Conservation (phyloP, 805 yeast species). For the Candida piceae region DNA sequence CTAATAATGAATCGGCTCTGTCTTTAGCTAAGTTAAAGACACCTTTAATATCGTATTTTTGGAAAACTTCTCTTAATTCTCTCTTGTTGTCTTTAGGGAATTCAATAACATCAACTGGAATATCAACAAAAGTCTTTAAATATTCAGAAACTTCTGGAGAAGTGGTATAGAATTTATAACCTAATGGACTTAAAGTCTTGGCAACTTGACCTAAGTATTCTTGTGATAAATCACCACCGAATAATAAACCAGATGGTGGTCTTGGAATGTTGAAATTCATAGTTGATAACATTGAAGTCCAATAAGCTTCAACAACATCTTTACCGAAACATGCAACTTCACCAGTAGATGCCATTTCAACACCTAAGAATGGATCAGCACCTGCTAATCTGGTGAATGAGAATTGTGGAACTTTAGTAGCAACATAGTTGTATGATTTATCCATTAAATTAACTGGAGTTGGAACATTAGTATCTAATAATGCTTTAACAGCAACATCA, state of each 20-base stretch:
- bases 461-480: constrained; percentile 69
- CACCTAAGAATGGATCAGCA: constrained; percentile 98
- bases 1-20: constrained; percentile 79
- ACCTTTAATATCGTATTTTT: constrained; percentile 72
- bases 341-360: constrained; percentile 99
- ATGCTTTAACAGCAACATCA: constrained; percentile 88
- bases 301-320: constrained; percentile 84
- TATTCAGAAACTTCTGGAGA: constrained; percentile 67
- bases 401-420: constrained; percentile 97
- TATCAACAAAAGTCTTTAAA: constrained; percentile 46
- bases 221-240: constrained; percentile 87
- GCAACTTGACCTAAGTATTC: constrained; percentile 74
- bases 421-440: constrained; percentile 72
- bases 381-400: constrained; percentile 98
- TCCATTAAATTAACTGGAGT: constrained; percentile 81
- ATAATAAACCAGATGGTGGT: constrained; percentile 84
- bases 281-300: constrained; percentile 95
- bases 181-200: constrained; percentile 58
- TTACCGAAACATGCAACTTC: constrained; percentile 97
- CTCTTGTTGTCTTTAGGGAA: constrained; percentile 94
- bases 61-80: constrained; percentile 89
- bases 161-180: constrained; percentile 79
- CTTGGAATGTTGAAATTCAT: constrained; percentile 94
- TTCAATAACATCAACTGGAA: constrained; percentile 60
- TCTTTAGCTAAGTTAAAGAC: constrained; percentile 90